Evolutionary conservation across 2,329 filamentous ascomycete genomes (phyloP).

Genomic region (Ceratocystis lukuohia): DNA sequence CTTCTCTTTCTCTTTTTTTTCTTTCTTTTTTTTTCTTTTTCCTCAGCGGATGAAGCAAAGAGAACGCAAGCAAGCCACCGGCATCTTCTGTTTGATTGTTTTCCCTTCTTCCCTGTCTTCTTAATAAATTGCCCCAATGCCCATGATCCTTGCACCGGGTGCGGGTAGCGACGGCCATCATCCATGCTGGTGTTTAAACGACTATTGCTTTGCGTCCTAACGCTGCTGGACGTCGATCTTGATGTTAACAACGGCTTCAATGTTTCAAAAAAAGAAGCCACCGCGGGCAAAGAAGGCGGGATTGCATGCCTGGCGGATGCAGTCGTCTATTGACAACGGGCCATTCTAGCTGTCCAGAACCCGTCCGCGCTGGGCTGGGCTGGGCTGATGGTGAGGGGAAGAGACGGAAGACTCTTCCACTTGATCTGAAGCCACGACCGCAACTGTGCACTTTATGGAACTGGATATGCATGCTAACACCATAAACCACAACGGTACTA

Average conservation of each 20-base stretch:
- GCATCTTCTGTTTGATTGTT: background rate
- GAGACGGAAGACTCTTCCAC: background rate
- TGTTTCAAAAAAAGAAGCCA: background rate
- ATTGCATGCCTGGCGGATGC: no score
- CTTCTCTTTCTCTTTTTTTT: background rate
- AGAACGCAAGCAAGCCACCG: background rate
- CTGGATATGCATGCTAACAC: background rate
- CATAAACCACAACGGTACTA: background rate
- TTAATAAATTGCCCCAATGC: background rate
- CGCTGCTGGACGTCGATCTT: background rate
- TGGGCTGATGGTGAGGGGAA: no score
- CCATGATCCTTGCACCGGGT: constrained; percentile 5
- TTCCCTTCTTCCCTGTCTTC: background rate
- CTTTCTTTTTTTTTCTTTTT: background rate
- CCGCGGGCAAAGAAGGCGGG: no score
- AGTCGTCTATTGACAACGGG: no score
- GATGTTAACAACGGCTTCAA: background rate
- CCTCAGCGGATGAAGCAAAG: background rate
- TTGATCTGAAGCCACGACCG: background rate
- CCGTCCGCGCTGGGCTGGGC: no score
- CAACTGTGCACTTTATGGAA: background rate
- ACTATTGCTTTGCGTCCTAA: background rate
- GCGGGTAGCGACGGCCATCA: background rate
- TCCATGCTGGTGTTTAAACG: constrained; percentile 1
- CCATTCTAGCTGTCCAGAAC: no score